These are phyloP conservation scores for Botrytis elliptica DNA, from an alignment of 2,329 filamentous ascomycete species.

Conservation along the genomic window DNA sequence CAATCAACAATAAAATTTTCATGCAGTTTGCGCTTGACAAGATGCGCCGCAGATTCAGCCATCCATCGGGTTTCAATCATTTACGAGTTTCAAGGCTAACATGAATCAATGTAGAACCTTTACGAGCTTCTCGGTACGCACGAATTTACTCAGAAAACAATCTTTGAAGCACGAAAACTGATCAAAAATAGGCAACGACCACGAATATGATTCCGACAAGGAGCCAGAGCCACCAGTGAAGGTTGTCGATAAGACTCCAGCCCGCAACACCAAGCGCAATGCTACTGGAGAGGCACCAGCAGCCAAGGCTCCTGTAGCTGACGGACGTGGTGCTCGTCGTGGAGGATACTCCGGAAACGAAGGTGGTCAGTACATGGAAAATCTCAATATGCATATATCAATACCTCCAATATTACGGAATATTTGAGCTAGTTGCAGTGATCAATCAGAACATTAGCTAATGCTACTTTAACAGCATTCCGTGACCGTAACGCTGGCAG, in stretches of 20 bases:
- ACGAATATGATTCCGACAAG: conserved; percentile 67
- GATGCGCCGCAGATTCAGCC: conserved; percentile 21
- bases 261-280: conserved; percentile 80
- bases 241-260: conserved; percentile 80
- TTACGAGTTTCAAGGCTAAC: conserved; percentile 41
- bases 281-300: conserved; percentile 70
- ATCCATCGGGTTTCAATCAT: conserved; percentile 17
- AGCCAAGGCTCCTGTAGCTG: conserved; percentile 33
- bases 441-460: conserved; percentile 12
- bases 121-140: conserved; percentile 94
- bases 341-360: conserved; percentile 73
- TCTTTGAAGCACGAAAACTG: conserved; percentile 34
- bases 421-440: not conserved
- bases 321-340: conserved; percentile 42
- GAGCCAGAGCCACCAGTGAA: conserved; percentile 76
- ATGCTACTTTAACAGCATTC: conserved; percentile 62
- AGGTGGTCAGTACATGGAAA: conserved; percentile 68
- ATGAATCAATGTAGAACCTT: conserved; percentile 67
- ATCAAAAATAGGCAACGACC: conserved; percentile 52
- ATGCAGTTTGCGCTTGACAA: conserved; percentile 23
- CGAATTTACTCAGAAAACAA: conserved; percentile 34
- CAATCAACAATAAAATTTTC: conserved; percentile 10
- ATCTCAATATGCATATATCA: not conserved
- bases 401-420: not conserved
- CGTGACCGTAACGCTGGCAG: conserved; percentile 82